Evolutionary conservation across 352 stramenopile species (phyloP), one percentile per base, ranked within the genome.

Genomic region (Thalassiosira exigua): DNA sequence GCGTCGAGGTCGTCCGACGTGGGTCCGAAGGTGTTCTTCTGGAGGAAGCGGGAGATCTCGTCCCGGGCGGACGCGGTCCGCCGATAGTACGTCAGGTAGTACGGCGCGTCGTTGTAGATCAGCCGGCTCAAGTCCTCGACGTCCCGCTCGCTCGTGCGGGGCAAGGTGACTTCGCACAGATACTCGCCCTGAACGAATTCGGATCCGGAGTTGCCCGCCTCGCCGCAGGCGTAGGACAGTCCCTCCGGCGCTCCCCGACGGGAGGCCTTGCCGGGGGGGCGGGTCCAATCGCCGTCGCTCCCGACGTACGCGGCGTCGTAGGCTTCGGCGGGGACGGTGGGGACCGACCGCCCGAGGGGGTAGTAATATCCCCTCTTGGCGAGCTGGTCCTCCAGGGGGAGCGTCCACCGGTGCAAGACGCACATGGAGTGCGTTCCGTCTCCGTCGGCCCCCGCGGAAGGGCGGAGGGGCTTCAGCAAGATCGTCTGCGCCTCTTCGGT

Each of bases 61-160:
- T 76, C 48, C 27, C 67, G 30, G 24, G 51, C 54, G 14, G 19
- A 52, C 12, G 61, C 4, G 14, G 29, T 52, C 19, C 67, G n/a
- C 33, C 61, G n/a, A 30, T 68, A 60, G 41, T 76, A 76, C 0
- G 67, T 76, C 33, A 76, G 19, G 41, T 69, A 76, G 19, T 72
- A 72, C 1, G 62, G 62, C 17, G 51, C 30, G 17, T 72, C 26
- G 3, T 62, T 5, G 32, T 41, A 30, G 32, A 30, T 42, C 0
- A 17, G 26, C 21, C 30, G 19, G 1, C 29, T 32, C 0, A 21
- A 21, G 39, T 54, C 29, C 14, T 41, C 42, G 1, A 22, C 3
- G 17, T 44, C 58, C 42, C 32, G 17, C 17, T 4, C 39, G 0
- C 7, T 29, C 7, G 62, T 51, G 12, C 30, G 30, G 3, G 62